These are phyloP conservation scores for Komagataella ulmi DNA, from an alignment of 805 yeast genomes.

Conservation along the genomic window DNA sequence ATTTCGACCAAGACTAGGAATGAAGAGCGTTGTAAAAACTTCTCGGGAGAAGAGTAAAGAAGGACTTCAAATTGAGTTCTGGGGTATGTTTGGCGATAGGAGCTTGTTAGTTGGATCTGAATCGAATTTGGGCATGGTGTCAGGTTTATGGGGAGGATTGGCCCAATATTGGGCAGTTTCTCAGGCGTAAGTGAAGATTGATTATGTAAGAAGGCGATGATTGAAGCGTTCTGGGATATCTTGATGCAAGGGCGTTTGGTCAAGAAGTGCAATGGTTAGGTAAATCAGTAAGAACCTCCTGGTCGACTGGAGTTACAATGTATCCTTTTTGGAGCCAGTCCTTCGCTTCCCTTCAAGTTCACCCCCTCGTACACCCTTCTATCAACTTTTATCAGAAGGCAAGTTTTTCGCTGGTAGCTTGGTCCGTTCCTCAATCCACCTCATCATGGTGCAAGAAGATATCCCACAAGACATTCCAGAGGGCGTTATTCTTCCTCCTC, in stretches of 20 bases:
- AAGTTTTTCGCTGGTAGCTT: not conserved
- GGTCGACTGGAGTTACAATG: not conserved
- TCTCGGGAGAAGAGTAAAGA: too few relatives aligned
- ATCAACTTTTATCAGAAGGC: not conserved
- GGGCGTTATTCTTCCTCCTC: constrained; percentile 41
- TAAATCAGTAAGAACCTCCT: too few relatives aligned
- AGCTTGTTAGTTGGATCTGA: not conserved
- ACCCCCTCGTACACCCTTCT: not conserved
- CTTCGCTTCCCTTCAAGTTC: not conserved
- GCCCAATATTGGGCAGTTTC: not conserved
- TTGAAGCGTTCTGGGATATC: too few relatives aligned
- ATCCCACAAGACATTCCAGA: constrained; percentile 13
- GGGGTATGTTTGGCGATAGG: not conserved
- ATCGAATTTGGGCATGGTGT: not conserved
- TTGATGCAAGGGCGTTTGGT: too few relatives aligned
- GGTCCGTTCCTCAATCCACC: not conserved
- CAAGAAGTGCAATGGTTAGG: too few relatives aligned
- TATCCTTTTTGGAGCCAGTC: not conserved
- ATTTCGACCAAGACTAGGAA: not conserved
- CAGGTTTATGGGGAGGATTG: not conserved
- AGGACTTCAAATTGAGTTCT: not conserved
- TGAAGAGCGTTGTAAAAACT: not conserved
- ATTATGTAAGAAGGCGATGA: too few relatives aligned
- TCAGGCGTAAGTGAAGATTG: not conserved
- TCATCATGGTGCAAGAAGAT: not conserved